phyloP scores from a whole-genome alignment of 805 yeast species.

The Starmerella kuoi region DNA sequence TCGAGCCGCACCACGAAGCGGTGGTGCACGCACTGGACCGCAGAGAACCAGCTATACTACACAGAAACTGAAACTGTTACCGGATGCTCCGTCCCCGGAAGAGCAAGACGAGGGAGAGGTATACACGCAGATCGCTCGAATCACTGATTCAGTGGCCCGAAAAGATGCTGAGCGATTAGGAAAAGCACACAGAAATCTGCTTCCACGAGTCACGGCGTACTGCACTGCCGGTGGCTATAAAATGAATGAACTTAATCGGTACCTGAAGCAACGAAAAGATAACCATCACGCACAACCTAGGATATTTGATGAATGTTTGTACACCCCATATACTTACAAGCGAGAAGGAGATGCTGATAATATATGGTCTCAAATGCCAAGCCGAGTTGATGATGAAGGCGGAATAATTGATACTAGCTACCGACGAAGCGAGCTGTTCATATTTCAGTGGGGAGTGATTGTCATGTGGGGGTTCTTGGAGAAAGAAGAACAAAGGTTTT shows the following conservation, averaged over 20 bases:
- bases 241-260: conserved; percentile 74
- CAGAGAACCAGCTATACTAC: conserved; percentile 76
- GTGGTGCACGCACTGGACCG: conserved; percentile 29
- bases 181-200: conserved; percentile 64
- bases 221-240: conserved; percentile 89
- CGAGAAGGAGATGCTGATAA: conserved; percentile 24
- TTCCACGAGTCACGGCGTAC: conserved; percentile 91
- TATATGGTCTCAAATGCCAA: conserved; percentile 33
- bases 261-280: conserved; percentile 63
- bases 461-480: conserved; percentile 91
- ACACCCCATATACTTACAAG: conserved; percentile 62
- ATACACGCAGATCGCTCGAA: conserved; percentile 71
- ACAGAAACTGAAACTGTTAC: conserved; percentile 78
- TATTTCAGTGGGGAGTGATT: conserved; percentile 94
- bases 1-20: conserved; percentile 8
- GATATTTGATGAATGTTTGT: conserved; percentile 85
- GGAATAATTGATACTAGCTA: conserved; percentile 89
- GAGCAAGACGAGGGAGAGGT: conserved; percentile 38
- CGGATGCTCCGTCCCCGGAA: conserved; percentile 60
- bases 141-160: conserved; percentile 78
- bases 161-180: conserved; percentile 90
- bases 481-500: conserved; percentile 69
- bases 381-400: conserved; percentile 71
- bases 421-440: conserved; percentile 73
- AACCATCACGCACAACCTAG: conserved; percentile 56